A percentile compares a stretch with the other conserved stretches of the same genome.
phyloP scores from a whole-genome alignment of 371 early-diverging fungal genomes.

The Zancudomyces culisetae region DNA sequence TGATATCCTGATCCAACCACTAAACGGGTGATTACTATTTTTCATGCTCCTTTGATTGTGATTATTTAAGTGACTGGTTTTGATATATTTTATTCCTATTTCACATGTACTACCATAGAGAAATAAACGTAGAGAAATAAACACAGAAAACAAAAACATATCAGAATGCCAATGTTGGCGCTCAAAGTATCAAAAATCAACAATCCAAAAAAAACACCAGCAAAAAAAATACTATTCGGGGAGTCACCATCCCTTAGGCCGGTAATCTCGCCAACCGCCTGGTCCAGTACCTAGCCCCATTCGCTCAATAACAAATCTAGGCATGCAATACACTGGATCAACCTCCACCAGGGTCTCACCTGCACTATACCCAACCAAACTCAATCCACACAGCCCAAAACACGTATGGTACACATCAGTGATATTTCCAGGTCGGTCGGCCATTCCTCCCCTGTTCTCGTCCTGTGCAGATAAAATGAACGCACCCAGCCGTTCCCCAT shows the following conservation, averaged over 20 bases:
- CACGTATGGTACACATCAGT: constrained; percentile 94
- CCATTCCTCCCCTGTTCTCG: constrained; percentile 77
- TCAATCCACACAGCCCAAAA: constrained; percentile 84
- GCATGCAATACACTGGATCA: constrained; percentile 89
- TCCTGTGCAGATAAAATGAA: constrained; percentile 87
- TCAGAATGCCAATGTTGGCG: too few relatives aligned
- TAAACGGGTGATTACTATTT: too few relatives aligned
- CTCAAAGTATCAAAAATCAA: too few relatives aligned
- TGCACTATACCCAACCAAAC: constrained; percentile 48
- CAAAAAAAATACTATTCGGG: too few relatives aligned
- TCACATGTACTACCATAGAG: too few relatives aligned
- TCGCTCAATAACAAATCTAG: constrained; percentile 41
- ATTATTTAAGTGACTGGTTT: too few relatives aligned
- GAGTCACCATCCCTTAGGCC: constrained; percentile 14
- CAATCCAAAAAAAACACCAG: too few relatives aligned
- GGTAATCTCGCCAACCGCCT: constrained; percentile 5
- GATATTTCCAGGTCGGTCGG: constrained; percentile 84
- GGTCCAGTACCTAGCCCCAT: constrained; percentile 24
- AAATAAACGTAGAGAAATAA: too few relatives aligned
- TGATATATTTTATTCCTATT: too few relatives aligned
- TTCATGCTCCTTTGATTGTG: too few relatives aligned
- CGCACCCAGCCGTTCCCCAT: constrained; percentile 41
- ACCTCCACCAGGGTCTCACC: constrained; percentile 30
- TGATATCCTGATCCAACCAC: too few relatives aligned
- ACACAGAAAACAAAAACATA: too few relatives aligned